Base-by-base conservation (phyloP, 192 early-diverging fungal species). In the Entomortierella chlamydospora region DNA sequence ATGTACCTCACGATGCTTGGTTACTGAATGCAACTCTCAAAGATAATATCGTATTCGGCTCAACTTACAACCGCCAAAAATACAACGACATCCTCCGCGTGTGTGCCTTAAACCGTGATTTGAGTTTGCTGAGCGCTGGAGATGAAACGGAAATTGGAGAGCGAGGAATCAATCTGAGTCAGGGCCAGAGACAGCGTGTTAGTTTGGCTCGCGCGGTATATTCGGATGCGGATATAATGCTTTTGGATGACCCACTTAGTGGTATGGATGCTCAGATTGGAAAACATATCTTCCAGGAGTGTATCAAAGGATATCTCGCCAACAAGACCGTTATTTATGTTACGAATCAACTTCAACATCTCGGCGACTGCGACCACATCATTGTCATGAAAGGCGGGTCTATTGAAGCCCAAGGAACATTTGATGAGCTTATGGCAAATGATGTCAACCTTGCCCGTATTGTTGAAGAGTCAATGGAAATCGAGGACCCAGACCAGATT, bases 31-130 rank as follows among this genome's bases (percentile, higher is more conserved):
- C 85, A 2, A 90, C 93, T 0, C 74, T 95, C n/a, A 86, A 88
- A 22, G 90, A 90, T 9, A 97, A 97, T 65, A 90, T 95, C 82
- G 45, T 94, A 30, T 95, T 97, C 83, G 93, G 94, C 0, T 86
- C 84, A 9, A 55, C 72, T 0, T 90, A 83, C 47, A 87, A 97
- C 53, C 64, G 68, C 20, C 58, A 68, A 54, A 81, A 68, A 15
- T 94, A 91, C 83, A 72, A 85, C 57, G 85, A 87, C 31, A 85
- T 90, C 37, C 57, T 95, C 3, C 81, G 87, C 9, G 87, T 89
- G 0, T 90, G 89, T 66, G 88, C 89, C 1, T 68, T 94, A 8
- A 83, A 72, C 29, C 83, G 87, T 5, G 94, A 95, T 83, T 69
- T 96, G 69, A 82, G 65, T 13, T 23, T 85, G 23, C 81, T 93